Percentiles rank a stretch among this genome's conserved stretches.
Conservation (phyloP, 148 eudicot species). For the Pharnaceum exiguum region DNA sequence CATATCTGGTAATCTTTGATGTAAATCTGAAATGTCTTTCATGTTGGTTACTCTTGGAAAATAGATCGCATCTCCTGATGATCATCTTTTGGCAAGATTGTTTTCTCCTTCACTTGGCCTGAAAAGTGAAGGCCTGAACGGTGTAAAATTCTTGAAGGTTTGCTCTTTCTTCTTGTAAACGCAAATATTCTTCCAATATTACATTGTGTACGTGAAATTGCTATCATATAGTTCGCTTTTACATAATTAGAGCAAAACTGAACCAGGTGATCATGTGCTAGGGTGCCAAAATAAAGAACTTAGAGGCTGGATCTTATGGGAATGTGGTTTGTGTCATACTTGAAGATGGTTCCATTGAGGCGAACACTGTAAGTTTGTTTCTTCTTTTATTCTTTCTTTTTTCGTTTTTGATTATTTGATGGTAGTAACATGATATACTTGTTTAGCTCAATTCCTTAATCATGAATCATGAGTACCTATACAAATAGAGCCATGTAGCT, state of each 20-base stretch:
- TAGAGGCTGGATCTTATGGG: conserved; percentile 91
- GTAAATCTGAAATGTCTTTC: conserved; percentile 6
- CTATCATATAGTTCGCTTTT: too few species aligned
- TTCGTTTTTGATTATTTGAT: too few species aligned
- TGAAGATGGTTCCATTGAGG: conserved; percentile 85
- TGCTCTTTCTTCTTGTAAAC: not conserved
- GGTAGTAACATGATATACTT: too few species aligned
- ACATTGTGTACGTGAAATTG: too few species aligned
- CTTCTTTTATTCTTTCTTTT: conserved; percentile 2
- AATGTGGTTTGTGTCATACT: conserved; percentile 73
- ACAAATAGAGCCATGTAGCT: too few species aligned
- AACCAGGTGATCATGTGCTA: conserved; percentile 13
- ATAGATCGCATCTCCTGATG: conserved; percentile 84
- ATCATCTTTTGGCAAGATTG: conserved; percentile 70
- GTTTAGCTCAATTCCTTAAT: too few species aligned
- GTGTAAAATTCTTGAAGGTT: conserved; percentile 87
- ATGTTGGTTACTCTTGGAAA: conserved; percentile 13
- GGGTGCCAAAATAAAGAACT: conserved; percentile 70
- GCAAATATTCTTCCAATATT: not conserved
- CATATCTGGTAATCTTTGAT: too few species aligned
- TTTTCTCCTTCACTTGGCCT: conserved; percentile 85
- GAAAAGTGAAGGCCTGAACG: conserved; percentile 75
- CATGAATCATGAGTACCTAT: too few species aligned
- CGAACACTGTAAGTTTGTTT: conserved; percentile 64
- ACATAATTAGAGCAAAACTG: not conserved